phyloP scores from a whole-genome alignment of 1,284 basidiomycete genomes.

The Ceratobasidium sp. region DNA sequence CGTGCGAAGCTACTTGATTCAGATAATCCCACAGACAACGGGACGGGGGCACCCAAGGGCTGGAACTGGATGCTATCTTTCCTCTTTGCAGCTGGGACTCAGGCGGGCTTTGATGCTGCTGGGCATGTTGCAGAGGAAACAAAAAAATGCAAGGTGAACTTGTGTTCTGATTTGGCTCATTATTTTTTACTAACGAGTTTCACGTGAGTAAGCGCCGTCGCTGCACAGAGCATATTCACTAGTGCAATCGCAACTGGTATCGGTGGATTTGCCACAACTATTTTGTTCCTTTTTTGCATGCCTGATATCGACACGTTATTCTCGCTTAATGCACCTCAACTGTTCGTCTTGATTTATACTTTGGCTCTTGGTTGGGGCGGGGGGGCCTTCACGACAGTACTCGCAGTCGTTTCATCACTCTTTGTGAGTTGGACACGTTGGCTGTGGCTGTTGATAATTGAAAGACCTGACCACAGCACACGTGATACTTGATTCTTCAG shows the following conservation, averaged over 20 bases:
- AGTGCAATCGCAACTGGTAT: slow-evolving; percentile 51
- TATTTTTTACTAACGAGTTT: slow-evolving; percentile 17
- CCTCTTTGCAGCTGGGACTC: slow-evolving; percentile 53
- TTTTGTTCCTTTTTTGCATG: slow-evolving; percentile 55
- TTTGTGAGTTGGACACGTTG: slow-evolving; percentile 44
- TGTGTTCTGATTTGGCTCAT: neutral
- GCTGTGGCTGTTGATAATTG: neutral
- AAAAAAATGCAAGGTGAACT: slow-evolving; percentile 51
- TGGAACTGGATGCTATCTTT: slow-evolving; percentile 52
- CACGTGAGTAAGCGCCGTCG: slow-evolving; percentile 47
- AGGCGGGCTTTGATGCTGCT: slow-evolving; percentile 55
- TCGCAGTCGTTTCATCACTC: slow-evolving; percentile 53
- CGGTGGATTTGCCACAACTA: slow-evolving; percentile 51
- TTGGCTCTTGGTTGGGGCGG: slow-evolving; percentile 54
- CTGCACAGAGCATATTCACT: slow-evolving; percentile 55
- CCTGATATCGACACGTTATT: slow-evolving; percentile 53
- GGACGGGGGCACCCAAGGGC: slow-evolving; percentile 53
- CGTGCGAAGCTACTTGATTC: neutral
- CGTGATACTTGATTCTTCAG: slow-evolving; percentile 49
- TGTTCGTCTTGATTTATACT: slow-evolving; percentile 55
- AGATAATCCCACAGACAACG: slow-evolving; percentile 51
- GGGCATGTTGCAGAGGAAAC: slow-evolving; percentile 57
- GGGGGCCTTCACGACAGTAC: slow-evolving; percentile 54
- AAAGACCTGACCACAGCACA: slow-evolving; percentile 50
- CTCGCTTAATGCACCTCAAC: slow-evolving; percentile 54